Evolutionary conservation across 2,329 filamentous ascomycete species (phyloP), one percentile per base, ranked within the genome.

Genomic region (Neonectria faginata): DNA sequence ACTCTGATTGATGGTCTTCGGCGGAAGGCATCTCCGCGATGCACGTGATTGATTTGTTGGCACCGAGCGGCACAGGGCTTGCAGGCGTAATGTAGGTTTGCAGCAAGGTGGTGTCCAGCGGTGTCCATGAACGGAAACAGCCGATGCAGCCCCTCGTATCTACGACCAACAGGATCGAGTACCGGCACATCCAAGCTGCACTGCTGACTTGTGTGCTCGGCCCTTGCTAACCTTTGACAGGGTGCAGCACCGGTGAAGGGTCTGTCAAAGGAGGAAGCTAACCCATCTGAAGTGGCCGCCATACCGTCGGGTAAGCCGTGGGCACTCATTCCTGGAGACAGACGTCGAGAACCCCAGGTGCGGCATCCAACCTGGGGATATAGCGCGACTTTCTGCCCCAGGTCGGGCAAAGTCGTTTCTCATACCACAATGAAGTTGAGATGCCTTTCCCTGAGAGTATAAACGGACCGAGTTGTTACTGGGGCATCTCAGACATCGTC

Each of bases 61-160:
- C 41, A 44, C 41, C 41, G 18, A 44, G n/a, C 18, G 41, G 41
- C 41, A 20, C 41, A 44, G 41, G 41, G n/a, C 41, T 22, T 20
- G 41, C 41, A 22, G n/a, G 41, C 41, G 41, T 22, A 44, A 44
- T 44, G 41, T 44, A 44, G 41, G 41, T 22, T 44, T 44, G 41
- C 41, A 44, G 18, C 41, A 44, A 44, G 41, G 41, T 44, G 41
- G 18, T 44, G 18, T 44, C n/a, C 18, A 44, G 18, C 41, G 18
- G 41, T 44, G 41, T 44, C 41, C 16, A 44, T 44, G 41, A 44
- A 44, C 41, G 41, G 41, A 44, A 44, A 22, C 41, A 44, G 41
- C n/a, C 18, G 20, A 44, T 44, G 41, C 41, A 44, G 41, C 18
- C 18, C 41, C 41, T 18, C 41, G 41, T 44, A 44, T 44, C 41